Conservation (phyloP, 257 asterid species). For the Linderniella brevidens region DNA sequence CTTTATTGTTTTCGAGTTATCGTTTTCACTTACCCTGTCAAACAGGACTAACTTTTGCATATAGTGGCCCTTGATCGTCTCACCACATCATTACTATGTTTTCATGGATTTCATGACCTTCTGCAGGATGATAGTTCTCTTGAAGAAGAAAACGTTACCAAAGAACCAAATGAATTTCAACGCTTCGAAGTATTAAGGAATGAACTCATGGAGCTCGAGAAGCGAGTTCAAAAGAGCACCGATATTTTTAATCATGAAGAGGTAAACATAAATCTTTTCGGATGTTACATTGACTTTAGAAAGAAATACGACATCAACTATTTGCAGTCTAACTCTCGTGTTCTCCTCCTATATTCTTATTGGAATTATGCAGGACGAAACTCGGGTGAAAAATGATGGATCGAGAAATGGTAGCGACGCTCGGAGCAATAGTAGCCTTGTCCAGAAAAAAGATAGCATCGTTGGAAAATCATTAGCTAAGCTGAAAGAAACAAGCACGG, state of each 20-base stretch:
- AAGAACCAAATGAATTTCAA: conserved; percentile 44
- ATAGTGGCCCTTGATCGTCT: too few relatives aligned
- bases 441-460: conserved; percentile 53
- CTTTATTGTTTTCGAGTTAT: too few relatives aligned
- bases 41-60: too few relatives aligned
- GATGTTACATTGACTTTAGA: too few relatives aligned
- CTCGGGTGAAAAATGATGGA: conserved; percentile 29
- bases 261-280: conserved; percentile 18
- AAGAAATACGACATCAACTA: too few relatives aligned
- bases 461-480: conserved; percentile 71
- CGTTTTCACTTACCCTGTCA: too few relatives aligned
- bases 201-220: conserved; percentile 83
- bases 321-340: conserved; percentile 1
- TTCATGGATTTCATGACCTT: neutral
- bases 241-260: conserved; percentile 39
- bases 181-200: conserved; percentile 64
- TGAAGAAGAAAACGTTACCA: conserved; percentile 25
- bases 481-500: conserved; percentile 87
- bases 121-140: conserved; percentile 29
- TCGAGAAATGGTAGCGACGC: conserved; percentile 19
- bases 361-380: conserved; percentile 43
- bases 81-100: too few relatives aligned
- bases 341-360: conserved; percentile 1
- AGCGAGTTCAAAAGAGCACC: conserved; percentile 73
- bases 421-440: conserved; percentile 23